Conservation (phyloP, 2,329 filamentous ascomycete species). For the Aspergillus proliferans region DNA sequence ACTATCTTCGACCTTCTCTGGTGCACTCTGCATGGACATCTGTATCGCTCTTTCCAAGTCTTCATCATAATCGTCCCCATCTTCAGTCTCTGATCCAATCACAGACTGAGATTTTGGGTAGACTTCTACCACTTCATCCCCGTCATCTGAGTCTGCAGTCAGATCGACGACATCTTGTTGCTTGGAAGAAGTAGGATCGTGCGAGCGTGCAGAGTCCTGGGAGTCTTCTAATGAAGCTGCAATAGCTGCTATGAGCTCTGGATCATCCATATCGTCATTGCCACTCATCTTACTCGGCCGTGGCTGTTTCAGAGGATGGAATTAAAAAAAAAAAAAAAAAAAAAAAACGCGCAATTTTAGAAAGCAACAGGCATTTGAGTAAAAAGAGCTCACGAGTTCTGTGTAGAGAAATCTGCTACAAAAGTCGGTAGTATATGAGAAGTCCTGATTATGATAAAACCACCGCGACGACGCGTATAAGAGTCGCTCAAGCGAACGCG, state of each 20-base stretch:
- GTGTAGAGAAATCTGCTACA: too few relatives aligned
- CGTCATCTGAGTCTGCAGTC: slow-evolving; percentile 25
- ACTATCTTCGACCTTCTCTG: slow-evolving; percentile 5
- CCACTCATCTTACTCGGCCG: background rate
- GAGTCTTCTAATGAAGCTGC: slow-evolving; percentile 17
- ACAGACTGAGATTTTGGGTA: slow-evolving; percentile 24
- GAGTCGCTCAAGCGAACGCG: too few relatives aligned
- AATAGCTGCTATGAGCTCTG: slow-evolving; percentile 18
- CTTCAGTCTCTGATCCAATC: slow-evolving; percentile 18
- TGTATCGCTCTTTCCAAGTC: slow-evolving; percentile 31
- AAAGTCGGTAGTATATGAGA: background rate
- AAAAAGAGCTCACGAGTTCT: too few relatives aligned
- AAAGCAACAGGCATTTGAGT: too few relatives aligned
- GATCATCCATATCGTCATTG: slow-evolving; percentile 12
- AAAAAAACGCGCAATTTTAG: background rate
- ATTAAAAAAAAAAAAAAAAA: background rate
- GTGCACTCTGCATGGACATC: slow-evolving; percentile 24
- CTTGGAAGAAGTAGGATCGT: background rate
- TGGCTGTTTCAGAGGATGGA: background rate
- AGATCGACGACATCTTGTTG: slow-evolving; percentile 25
- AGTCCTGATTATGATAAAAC: background rate
- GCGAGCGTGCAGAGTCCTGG: background rate
- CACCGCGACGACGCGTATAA: background rate
- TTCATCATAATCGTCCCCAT: slow-evolving; percentile 24
- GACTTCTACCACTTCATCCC: slow-evolving; percentile 17